Base-by-base conservation (phyloP, 2,329 filamentous ascomycete genomes). In the Fusarium nelsonii region DNA sequence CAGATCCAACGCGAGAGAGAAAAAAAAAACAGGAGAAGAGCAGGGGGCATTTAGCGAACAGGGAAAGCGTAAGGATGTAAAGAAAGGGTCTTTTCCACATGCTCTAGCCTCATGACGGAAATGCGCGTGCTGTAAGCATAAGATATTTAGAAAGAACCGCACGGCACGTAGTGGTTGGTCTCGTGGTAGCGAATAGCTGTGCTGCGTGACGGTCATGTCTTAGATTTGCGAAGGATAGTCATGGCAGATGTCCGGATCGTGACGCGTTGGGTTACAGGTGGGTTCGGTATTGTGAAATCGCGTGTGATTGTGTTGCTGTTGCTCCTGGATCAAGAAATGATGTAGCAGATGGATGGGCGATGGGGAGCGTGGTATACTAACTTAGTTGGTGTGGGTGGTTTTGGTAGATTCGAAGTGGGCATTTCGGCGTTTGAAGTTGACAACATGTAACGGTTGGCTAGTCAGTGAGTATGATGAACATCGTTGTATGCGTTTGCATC, bases 171-270 rank as follows among this genome's bases (percentile, higher is more conserved):
- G 54, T 48, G 40, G 30, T 52, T 61, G 70, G 72, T 73, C 72
- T 72, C 70, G 72, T 74, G 70, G 72, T 40, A 61, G 63, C 52
- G 62, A 61, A 51, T 68, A 58, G 33, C 53, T 55, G 65, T 62
- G 60, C 54, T 72, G 69, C 72, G 72, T 74, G 72, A 74, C 61
- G 43, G 63, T 34, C 32, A 57, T 74, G 72, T 74, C 72, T 74
- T 70, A 60, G 70, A 73, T 65, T 46, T 62, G 51, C 61, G 51
- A 66, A 58, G 61, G 57, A 65, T 52, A 53, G 57, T 66, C 63
- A 61, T 70, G 63, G 54, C 62, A 71, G 54, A 54, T 58, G 32
- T 43, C 54, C 54, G 58, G 49, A 55, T 65, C 61, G 54, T 63
- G 60, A 67, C 64, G 60, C 61, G 46, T 56, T 59, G 48, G 57